Evolutionary conservation across 2,329 filamentous ascomycete species (phyloP), one percentile per base, ranked within the genome.

Genomic region (Capronia epimyces): DNA sequence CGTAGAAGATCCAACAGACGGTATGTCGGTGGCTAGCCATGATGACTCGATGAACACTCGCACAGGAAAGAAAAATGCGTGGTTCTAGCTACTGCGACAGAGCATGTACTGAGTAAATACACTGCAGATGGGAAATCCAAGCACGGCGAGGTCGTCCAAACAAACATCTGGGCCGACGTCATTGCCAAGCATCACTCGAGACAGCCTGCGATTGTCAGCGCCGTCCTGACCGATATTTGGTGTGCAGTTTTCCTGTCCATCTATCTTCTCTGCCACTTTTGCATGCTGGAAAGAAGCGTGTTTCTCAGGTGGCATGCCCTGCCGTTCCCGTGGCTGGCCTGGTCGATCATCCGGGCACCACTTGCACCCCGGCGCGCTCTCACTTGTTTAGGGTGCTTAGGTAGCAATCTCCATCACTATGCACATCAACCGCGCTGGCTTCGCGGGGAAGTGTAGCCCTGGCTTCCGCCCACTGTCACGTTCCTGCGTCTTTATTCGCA

Each of bases 371-470:
- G 39, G n/a, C n/a, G n/a, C 34, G 42, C 36, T 45, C 24, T 20
- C 22, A 46, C 51, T 52, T 50, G 46, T 57, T 55, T 50, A 55
- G 52, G 49, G 42, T 43, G 52, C 43, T 47, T 57, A 49, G 41
- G 48, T 39, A 53, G 42, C 51, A 44, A 46, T 54, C 52, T 53
- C 48, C 55, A 48, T 46, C 47, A 27, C 48, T 29, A 57, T 57
- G 55, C 55, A 55, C 48, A 52, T 46, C 40, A 52, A 47, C 20
- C 48, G 52, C 50, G 45, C 49, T 48, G 52, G 49, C 51, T 50
- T 52, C 55, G 51, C 51, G 55, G 52, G 55, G 51, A 57, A 50
- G 41, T 43, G 22, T 27, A 52, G 50, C 52, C 52, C 55, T 57
- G 48, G 32, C 52, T 57, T 55, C 55, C 55, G 55, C 52, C 10